Base-by-base conservation (phyloP, 176 grass and related monocot genomes). In the Musa itinerans region DNA sequence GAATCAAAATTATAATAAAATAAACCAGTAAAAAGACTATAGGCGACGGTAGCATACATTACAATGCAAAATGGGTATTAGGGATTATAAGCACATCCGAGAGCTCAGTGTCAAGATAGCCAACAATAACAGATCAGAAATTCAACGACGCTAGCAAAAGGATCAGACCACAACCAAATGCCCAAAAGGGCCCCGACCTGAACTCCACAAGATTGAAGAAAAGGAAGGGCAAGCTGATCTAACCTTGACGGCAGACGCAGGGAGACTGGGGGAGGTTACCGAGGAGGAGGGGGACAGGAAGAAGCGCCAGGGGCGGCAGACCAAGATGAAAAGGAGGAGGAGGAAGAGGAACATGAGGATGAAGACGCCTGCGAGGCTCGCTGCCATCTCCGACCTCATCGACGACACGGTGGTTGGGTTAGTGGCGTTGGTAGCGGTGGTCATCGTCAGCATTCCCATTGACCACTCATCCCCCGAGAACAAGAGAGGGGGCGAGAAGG, bases 231-330 rank as follows among this genome's bases (percentile, higher is more conserved):
- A 53, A 77, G 26, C 29, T 48, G 55, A 74, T 50, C 67, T 64
- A 66, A 56, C 71, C 68, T 50, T 8, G 25, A 55, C 54, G 34
- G 22, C 50, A 43, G 61, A 16, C 69, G 50, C 50, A 23, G 12
- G 22, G 64, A 53, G 65, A 43, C 69, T 54, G 51, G 27, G 24
- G 9, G 74, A 63, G 24, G 73, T 61, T 63, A 64, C 21, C 43
- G 51, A 81, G 54, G 73, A 76, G 5, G 26, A 78, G 34, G 58
- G 59, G 3, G 63, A 78, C 17, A 52, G 49, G 7, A 43, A 82
- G 68, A 20, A 82, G 61, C 76, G 63, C 65, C 86, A 89, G 63
- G 72, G 87, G 48, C 76, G 83, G 58, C 83, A 79, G 79, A 76
- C 76, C 72, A 79, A 73, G 72, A 85, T 48, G 76, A 62, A 77